A percentile compares a stretch with the other conserved stretches of the same genome.
These are phyloP conservation scores for Melaleuca alternifolia DNA, from an alignment of 345 rosid genomes.

Conservation along the genomic window DNA sequence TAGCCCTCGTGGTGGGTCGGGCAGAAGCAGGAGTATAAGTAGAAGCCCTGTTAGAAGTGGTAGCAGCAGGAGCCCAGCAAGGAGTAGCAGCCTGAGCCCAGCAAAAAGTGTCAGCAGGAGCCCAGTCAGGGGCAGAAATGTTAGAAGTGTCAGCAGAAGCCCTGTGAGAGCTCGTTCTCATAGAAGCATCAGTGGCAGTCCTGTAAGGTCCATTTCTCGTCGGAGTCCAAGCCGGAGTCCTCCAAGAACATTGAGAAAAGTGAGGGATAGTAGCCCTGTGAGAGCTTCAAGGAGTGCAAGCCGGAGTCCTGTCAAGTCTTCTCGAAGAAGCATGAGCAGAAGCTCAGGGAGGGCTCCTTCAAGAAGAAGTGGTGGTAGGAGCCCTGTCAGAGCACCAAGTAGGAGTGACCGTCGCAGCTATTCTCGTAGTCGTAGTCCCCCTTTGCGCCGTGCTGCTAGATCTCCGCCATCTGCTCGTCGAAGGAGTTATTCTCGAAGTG, in stretches of 20 bases:
- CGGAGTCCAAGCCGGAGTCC: conserved; percentile 32
- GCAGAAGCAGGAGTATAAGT: conserved; percentile 25
- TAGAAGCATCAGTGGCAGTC: conserved; percentile 49
- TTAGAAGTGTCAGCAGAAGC: conserved; percentile 21
- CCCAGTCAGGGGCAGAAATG: conserved; percentile 28
- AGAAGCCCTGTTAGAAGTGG: conserved; percentile 30
- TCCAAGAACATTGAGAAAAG: conserved; percentile 4
- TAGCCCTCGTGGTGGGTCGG: conserved; percentile 4
- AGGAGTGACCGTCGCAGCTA: conserved; percentile 43
- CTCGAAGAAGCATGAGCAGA: conserved; percentile 44
- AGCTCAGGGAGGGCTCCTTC: conserved; percentile 17
- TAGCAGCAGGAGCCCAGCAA: conserved; percentile 2
- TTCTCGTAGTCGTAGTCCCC: conserved; percentile 51
- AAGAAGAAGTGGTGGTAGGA: conserved; percentile 5
- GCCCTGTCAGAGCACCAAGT: conserved; percentile 26
- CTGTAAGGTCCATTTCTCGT: conserved; percentile 19
- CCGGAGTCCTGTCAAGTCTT: conserved; percentile 4
- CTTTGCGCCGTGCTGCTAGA: conserved; percentile 36
- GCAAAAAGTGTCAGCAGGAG: conserved; percentile 41
- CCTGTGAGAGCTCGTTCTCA: conserved; percentile 25
- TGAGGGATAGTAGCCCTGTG: not conserved
- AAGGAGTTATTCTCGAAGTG: conserved; percentile 77
- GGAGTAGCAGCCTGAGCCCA: conserved; percentile 39
- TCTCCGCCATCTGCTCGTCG: conserved; percentile 51
- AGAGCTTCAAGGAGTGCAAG: not conserved